phyloP scores from a whole-genome alignment of 2,329 filamentous ascomycete genomes.

The Salinomyces thailandicus region DNA sequence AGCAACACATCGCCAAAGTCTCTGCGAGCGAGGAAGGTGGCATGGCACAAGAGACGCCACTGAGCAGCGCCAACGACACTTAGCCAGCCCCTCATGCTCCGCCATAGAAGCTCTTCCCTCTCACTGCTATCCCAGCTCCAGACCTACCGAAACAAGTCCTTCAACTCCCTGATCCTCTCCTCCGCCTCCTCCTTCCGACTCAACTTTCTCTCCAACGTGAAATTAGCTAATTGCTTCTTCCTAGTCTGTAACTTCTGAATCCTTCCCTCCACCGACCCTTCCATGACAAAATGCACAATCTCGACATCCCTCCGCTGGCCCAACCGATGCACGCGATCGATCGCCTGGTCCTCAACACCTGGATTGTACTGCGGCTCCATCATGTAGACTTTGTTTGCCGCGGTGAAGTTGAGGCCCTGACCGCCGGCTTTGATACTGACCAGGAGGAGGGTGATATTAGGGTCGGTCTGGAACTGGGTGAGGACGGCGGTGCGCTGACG shows the following conservation, averaged over 20 bases:
- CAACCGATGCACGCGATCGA: constrained; percentile 84
- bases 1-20: too few relatives aligned
- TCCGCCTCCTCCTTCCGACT: constrained; percentile 52
- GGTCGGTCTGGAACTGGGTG: constrained; percentile 64
- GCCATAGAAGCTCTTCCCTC: too few relatives aligned
- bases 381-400: constrained; percentile 78
- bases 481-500: constrained; percentile 63
- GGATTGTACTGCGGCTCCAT: constrained; percentile 99
- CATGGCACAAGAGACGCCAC: too few relatives aligned
- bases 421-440: constrained; percentile 90
- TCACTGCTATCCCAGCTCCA: too few relatives aligned
- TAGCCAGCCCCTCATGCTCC: too few relatives aligned
- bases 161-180: constrained; percentile 52
- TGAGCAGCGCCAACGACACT: too few relatives aligned
- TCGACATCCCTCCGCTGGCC: constrained; percentile 81
- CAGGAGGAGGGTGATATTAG: constrained; percentile 64
- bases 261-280: constrained; percentile 82
- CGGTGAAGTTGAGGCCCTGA: constrained; percentile 79
- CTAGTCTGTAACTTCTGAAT: constrained; percentile 83
- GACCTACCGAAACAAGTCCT: constrained; percentile 43
- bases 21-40: too few relatives aligned
- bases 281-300: constrained; percentile 87
- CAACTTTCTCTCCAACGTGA: constrained; percentile 60
- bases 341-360: constrained; percentile 83
- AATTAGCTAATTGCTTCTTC: constrained; percentile 81